Conservation (phyloP, 148 eudicot genomes). For the Spergularia bocconei region DNA sequence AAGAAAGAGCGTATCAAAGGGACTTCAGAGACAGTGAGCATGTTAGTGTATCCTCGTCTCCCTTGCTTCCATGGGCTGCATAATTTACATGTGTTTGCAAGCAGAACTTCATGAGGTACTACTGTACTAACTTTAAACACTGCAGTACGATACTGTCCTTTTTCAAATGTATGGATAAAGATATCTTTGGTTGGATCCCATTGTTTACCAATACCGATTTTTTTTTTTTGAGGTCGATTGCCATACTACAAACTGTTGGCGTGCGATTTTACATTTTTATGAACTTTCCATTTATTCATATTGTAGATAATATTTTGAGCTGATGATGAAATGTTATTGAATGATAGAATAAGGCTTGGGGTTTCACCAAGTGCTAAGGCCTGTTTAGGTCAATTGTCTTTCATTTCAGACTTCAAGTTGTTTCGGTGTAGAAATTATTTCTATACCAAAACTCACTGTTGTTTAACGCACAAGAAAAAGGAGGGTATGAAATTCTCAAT, state of each 20-base stretch:
- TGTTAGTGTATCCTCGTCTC: background rate
- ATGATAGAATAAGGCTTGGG: background rate
- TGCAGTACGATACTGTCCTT: background rate
- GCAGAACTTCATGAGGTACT: constrained; percentile 19
- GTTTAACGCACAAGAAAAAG: background rate
- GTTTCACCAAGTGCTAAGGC: background rate
- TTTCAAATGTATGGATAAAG: background rate
- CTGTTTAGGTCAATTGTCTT: background rate
- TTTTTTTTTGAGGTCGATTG: too few species aligned
- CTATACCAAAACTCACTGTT: background rate
- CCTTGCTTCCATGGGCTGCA: constrained; percentile 7
- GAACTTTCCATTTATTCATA: background rate
- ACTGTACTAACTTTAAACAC: background rate
- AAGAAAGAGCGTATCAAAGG: constrained; percentile 37
- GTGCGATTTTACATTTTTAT: background rate
- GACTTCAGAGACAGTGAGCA: constrained; percentile 9
- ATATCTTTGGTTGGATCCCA: background rate
- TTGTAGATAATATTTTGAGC: background rate
- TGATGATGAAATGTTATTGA: background rate
- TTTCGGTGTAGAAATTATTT: background rate
- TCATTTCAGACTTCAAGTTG: background rate
- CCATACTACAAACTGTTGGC: background rate
- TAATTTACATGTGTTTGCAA: background rate
- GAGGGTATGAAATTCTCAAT: too few species aligned
- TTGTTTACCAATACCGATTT: background rate